Percentiles rank a stretch among this genome's conserved stretches.
Conservation (phyloP, 495 filamentous ascomycete species). For the Penicillium cosmopolitanum region DNA sequence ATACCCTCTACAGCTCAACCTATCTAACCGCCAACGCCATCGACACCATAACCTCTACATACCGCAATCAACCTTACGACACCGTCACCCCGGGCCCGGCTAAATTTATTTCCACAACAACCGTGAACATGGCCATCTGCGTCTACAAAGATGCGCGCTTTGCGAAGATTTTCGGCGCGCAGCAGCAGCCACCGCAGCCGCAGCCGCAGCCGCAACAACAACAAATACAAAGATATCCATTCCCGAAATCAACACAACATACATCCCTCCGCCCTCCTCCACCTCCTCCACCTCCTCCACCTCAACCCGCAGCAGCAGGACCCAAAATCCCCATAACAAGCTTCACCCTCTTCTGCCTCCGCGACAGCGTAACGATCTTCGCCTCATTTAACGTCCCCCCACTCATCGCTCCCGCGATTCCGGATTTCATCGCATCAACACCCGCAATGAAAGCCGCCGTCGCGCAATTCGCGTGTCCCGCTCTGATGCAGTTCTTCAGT, state of each 20-base stretch:
- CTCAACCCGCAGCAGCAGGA: constrained; percentile 21
- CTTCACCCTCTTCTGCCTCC: constrained; percentile 77
- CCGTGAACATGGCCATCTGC: constrained; percentile 88
- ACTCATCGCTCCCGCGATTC: constrained; percentile 60
- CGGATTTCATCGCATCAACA: constrained; percentile 51
- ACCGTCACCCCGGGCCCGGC: constrained; percentile 70
- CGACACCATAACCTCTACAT: constrained; percentile 77
- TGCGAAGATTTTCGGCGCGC: constrained; percentile 74
- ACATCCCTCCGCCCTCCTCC: constrained; percentile 59
- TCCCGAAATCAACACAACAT: constrained; percentile 35
- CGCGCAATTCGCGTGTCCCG: constrained; percentile 82
- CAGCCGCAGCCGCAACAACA: constrained; percentile 19
- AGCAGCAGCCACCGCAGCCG: neutral
- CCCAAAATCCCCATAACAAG: constrained; percentile 52
- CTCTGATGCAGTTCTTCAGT: constrained; percentile 76
- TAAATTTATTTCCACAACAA: constrained; percentile 81
- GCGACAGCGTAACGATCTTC: constrained; percentile 92
- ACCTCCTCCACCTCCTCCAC: constrained; percentile 12
- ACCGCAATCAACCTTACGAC: constrained; percentile 56
- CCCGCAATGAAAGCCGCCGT: constrained; percentile 59
- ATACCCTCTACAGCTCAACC: constrained; percentile 85
- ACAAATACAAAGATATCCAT: too few relatives aligned
- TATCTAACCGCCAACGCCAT: constrained; percentile 89
- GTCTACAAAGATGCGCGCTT: constrained; percentile 93
- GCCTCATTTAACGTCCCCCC: constrained; percentile 90